Evolutionary conservation across 73 alveolate species (phyloP).

Genomic region (Tetrahymena malaccensis): DNA sequence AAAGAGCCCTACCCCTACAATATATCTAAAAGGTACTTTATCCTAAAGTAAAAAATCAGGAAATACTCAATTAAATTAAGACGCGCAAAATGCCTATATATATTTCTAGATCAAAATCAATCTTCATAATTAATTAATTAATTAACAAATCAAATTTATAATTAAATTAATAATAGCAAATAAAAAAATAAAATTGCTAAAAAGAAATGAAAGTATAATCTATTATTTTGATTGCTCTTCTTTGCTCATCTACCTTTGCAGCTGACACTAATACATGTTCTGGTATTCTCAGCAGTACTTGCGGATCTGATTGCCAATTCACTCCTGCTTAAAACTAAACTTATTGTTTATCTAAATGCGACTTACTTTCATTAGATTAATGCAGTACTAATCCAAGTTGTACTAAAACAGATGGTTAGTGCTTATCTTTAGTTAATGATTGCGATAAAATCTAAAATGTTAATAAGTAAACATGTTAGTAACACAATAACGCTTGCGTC

Average conservation of each 20-base stretch:
- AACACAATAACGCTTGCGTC: too few relatives aligned
- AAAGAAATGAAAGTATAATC: not conserved
- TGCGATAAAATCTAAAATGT: too few relatives aligned
- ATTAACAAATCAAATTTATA: not conserved
- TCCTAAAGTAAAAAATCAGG: too few relatives aligned
- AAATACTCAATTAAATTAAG: not conserved
- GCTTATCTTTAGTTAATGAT: not conserved
- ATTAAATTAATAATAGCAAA: not conserved
- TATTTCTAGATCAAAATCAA: not conserved
- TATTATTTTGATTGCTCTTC: not conserved
- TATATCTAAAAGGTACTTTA: too few relatives aligned
- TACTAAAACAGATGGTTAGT: not conserved
- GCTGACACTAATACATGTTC: not conserved
- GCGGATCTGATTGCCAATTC: not conserved
- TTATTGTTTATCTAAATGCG: not conserved
- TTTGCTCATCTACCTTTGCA: not conserved
- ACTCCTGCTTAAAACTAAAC: not conserved
- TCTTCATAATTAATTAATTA: too few relatives aligned
- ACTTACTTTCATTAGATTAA: too few relatives aligned
- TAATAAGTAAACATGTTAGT: too few relatives aligned
- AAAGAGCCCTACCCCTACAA: too few relatives aligned
- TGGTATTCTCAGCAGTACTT: not conserved
- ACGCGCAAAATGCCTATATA: not conserved
- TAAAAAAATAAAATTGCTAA: not conserved
- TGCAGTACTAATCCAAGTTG: too few relatives aligned